Conservation (phyloP, 1,139 yeast species). For the Scheffersomyces illinoinensis region DNA sequence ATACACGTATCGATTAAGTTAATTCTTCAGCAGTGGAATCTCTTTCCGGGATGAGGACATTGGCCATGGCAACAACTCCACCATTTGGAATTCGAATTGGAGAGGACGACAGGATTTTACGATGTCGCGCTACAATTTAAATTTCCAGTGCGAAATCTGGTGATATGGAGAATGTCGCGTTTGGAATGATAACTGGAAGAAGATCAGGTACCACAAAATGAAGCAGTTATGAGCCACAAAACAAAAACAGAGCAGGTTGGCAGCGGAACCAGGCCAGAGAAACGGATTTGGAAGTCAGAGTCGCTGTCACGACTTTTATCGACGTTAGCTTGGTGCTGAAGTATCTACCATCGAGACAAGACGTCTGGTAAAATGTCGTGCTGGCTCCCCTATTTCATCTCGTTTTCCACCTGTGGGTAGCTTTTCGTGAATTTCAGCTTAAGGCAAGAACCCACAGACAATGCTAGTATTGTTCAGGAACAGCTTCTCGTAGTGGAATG, state of each 20-base stretch:
- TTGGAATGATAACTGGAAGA: neutral
- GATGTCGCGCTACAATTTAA: neutral
- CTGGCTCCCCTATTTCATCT: neutral
- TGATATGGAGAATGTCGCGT: neutral
- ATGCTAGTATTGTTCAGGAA: neutral
- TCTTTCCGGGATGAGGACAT: neutral
- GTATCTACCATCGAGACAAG: neutral
- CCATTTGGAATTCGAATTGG: neutral
- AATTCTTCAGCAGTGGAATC: neutral
- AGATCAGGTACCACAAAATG: neutral
- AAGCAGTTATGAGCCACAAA: neutral
- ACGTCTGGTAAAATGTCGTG: neutral
- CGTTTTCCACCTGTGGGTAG: neutral
- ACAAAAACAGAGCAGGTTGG: neutral
- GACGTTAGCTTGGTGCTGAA: neutral
- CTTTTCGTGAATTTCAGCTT: neutral
- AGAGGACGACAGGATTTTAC: neutral
- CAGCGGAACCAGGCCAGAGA: neutral
- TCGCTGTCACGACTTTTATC: neutral
- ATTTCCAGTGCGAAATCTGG: neutral
- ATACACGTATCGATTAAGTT: neutral
- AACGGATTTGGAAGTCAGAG: neutral
- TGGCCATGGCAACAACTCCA: neutral
- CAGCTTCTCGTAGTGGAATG: neutral
- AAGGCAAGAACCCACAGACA: neutral